Conservation (phyloP, 2,329 filamentous ascomycete species). For the Exophiala oligosperma region DNA sequence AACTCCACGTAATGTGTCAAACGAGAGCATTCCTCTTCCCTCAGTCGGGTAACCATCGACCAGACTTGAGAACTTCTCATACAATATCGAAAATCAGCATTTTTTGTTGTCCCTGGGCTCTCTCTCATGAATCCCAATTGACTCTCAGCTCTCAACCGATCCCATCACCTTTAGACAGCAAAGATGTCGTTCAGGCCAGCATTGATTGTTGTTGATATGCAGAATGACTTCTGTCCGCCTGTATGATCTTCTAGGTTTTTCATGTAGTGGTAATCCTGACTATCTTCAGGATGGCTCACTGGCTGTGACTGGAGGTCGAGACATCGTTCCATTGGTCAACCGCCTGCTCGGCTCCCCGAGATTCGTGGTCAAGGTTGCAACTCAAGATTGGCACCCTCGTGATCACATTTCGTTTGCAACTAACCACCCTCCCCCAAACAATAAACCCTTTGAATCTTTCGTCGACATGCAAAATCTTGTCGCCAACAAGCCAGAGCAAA, state of each 20-base stretch:
- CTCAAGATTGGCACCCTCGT: slow-evolving; percentile 86
- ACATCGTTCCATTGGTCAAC: slow-evolving; percentile 72
- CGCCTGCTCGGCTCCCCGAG: slow-evolving; percentile 64
- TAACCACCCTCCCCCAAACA: slow-evolving; percentile 67
- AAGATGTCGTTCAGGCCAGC: slow-evolving; percentile 50
- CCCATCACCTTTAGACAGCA: background rate
- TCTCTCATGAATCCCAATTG: background rate
- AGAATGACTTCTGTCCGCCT: slow-evolving; percentile 93
- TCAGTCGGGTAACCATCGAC: no score
- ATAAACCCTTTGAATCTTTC: slow-evolving; percentile 66
- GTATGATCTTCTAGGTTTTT: slow-evolving; percentile 52
- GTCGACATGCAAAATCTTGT: slow-evolving; percentile 57
- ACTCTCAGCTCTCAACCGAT: no score
- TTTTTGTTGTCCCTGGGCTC: background rate
- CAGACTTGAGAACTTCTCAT: no score
- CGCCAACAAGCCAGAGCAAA: slow-evolving; percentile 36
- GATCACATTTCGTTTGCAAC: slow-evolving; percentile 85
- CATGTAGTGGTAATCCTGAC: slow-evolving; percentile 1
- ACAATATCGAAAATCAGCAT: no score
- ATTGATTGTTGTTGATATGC: slow-evolving; percentile 80
- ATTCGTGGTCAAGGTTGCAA: slow-evolving; percentile 75
- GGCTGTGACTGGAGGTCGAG: slow-evolving; percentile 71
- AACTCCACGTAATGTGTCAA: no score
- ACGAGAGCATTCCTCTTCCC: no score
- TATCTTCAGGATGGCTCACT: slow-evolving; percentile 72